These are phyloP conservation scores for Neoboletus subvelutipes DNA, from an alignment of 768 basidiomycete genomes.

Conservation along the genomic window DNA sequence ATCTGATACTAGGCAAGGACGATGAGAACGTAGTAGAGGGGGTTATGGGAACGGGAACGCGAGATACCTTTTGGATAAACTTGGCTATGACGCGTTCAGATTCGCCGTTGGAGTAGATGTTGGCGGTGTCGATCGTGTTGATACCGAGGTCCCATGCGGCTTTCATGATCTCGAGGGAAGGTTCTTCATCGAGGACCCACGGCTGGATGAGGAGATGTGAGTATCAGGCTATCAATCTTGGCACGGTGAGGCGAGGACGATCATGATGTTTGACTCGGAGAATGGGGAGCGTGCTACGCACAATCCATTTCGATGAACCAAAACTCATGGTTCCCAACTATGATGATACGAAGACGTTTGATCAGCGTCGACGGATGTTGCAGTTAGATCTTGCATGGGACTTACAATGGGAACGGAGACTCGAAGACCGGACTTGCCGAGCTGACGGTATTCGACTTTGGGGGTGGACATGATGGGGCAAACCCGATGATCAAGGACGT, in stretches of 20 bases:
- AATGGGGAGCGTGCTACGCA: neutral
- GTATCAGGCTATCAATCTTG: neutral
- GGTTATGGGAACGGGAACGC: neutral
- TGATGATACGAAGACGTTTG: neutral
- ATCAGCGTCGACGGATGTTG: neutral
- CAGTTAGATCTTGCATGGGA: neutral
- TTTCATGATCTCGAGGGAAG: conserved; percentile 36
- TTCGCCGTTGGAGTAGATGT: conserved; percentile 36
- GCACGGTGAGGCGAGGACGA: too few relatives aligned
- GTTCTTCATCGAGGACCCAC: conserved; percentile 30
- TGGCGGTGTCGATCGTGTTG: conserved; percentile 42
- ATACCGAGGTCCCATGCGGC: conserved; percentile 42
- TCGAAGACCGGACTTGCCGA: conserved; percentile 34
- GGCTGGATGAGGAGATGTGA: neutral
- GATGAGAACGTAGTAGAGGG: too few relatives aligned
- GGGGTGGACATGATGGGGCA: conserved; percentile 7
- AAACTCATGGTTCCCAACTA: conserved; percentile 27
- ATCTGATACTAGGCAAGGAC: conserved; percentile 26
- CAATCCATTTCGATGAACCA: conserved; percentile 1
- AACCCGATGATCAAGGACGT: neutral
- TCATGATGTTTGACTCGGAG: neutral
- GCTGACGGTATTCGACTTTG: conserved; percentile 29
- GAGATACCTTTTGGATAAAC: conserved; percentile 36
- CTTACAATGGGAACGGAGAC: conserved; percentile 37
- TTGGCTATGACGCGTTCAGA: conserved; percentile 39